Percentiles rank a stretch among this genome's conserved stretches.
phyloP scores from a whole-genome alignment of 108 stramenopile genomes.

The Epipyxis sp. region DNA sequence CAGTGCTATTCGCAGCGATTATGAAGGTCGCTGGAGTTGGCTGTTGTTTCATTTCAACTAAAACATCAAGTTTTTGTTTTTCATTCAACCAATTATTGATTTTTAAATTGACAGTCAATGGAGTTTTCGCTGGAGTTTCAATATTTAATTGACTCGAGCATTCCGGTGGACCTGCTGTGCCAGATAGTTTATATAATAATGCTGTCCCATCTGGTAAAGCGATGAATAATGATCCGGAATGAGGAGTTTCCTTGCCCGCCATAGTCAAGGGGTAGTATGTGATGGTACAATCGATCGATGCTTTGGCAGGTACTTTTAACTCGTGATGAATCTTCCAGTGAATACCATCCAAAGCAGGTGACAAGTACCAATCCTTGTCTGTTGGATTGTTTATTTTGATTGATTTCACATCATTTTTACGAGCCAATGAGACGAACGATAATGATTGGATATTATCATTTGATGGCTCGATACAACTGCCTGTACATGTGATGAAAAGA shows the following conservation, averaged over 20 bases:
- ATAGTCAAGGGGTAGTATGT: conserved; percentile 59
- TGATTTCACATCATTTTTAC: conserved; percentile 28
- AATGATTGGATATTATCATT: conserved; percentile 51
- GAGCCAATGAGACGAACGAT: conserved; percentile 44
- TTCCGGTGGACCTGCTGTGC: conserved; percentile 52
- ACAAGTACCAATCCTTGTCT: conserved; percentile 55
- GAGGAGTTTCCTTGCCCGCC: conserved; percentile 41
- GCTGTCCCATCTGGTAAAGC: conserved; percentile 62
- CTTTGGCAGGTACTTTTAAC: conserved; percentile 56
- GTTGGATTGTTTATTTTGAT: conserved; percentile 53
- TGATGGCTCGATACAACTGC: conserved; percentile 56
- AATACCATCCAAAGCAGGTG: conserved; percentile 41
- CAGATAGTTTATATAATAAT: conserved; percentile 52
- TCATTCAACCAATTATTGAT: conserved; percentile 56
- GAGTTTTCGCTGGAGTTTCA: conserved; percentile 53
- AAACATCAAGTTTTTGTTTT: conserved; percentile 51
- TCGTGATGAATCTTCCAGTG: conserved; percentile 51
- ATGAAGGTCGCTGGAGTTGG: conserved; percentile 44
- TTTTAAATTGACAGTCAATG: conserved; percentile 48
- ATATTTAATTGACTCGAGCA: conserved; percentile 24
- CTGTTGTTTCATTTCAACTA: conserved; percentile 5
- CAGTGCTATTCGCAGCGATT: conserved; percentile 54
- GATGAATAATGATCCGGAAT: conserved; percentile 56
- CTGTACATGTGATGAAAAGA: conserved; percentile 44
- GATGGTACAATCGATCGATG: conserved; percentile 42